Evolutionary conservation across 2,329 filamentous ascomycete genomes (phyloP).

Genomic region (Fusarium sp.): DNA sequence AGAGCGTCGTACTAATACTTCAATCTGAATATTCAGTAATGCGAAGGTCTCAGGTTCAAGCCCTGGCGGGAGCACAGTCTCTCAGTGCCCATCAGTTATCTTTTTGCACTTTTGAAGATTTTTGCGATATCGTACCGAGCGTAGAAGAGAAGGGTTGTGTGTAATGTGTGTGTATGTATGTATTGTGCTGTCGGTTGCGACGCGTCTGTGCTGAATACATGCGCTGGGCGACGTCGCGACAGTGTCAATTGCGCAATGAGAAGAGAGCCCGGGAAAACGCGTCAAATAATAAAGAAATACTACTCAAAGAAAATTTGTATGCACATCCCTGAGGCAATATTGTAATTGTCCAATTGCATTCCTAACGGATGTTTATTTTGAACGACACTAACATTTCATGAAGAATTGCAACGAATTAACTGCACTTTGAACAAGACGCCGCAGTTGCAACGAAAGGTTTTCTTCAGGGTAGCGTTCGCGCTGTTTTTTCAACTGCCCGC

Average conservation of each 20-base stretch:
- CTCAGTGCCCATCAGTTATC: background rate
- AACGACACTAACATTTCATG: background rate
- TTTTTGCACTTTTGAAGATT: background rate
- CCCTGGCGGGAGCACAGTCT: slow-evolving; percentile 1
- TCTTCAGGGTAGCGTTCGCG: background rate
- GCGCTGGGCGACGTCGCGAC: background rate
- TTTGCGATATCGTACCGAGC: background rate
- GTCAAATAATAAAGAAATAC: background rate
- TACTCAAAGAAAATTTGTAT: background rate
- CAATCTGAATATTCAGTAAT: background rate
- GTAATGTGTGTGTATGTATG: too few relatives aligned
- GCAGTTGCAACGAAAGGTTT: background rate
- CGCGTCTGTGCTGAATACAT: background rate
- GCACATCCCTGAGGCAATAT: too few relatives aligned
- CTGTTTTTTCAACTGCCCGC: background rate
- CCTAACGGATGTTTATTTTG: too few relatives aligned
- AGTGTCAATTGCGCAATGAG: background rate
- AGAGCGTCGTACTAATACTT: slow-evolving; percentile 3
- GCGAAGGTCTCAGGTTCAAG: background rate
- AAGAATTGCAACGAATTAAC: background rate
- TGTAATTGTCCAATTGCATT: too few relatives aligned
- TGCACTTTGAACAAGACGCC: background rate
- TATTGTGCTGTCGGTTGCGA: background rate
- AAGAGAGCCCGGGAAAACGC: background rate
- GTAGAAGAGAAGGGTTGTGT: background rate